phyloP scores from a whole-genome alignment of 2,329 filamentous ascomycete species.

The Westerdykella ornata region DNA sequence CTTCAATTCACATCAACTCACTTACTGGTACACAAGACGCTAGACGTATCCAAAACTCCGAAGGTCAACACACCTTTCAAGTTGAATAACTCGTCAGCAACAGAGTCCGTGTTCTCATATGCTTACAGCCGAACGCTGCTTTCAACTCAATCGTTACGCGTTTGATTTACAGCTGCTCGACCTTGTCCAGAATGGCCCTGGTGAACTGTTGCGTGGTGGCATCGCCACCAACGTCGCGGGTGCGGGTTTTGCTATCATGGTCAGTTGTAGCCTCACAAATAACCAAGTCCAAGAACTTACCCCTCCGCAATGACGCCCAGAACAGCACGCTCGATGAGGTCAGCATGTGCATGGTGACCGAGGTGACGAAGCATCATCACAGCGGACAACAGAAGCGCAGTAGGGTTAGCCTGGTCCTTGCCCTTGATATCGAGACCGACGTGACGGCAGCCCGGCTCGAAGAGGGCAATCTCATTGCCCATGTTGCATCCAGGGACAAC shows the following conservation, averaged over 20 bases:
- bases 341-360: constrained; percentile 94
- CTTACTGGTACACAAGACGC: constrained; percentile 28
- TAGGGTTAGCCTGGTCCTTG: constrained; percentile 98
- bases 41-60: constrained; percentile 12
- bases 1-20: constrained; percentile 32
- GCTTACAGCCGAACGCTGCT: not conserved
- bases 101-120: not conserved
- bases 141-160: not conserved
- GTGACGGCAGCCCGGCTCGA: constrained; percentile 98
- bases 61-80: no score
- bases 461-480: constrained; percentile 95
- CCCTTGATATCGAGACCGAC: constrained; percentile 99
- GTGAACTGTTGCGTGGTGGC: constrained; percentile 93
- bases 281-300: constrained; percentile 48
- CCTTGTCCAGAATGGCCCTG: constrained; percentile 85
- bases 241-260: constrained; percentile 67
- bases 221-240: constrained; percentile 90
- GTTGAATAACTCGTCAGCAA: not conserved
- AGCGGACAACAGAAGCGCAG: constrained; percentile 86
- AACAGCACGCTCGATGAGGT: constrained; percentile 88
- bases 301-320: constrained; percentile 81
- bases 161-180: constrained; percentile 56
- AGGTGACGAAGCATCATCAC: constrained; percentile 97
- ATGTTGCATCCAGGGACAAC: constrained; percentile 99
- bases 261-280: constrained; percentile 21